phyloP scores from a whole-genome alignment of 371 early-diverging fungal species.

The Rhizopus microsporus region DNA sequence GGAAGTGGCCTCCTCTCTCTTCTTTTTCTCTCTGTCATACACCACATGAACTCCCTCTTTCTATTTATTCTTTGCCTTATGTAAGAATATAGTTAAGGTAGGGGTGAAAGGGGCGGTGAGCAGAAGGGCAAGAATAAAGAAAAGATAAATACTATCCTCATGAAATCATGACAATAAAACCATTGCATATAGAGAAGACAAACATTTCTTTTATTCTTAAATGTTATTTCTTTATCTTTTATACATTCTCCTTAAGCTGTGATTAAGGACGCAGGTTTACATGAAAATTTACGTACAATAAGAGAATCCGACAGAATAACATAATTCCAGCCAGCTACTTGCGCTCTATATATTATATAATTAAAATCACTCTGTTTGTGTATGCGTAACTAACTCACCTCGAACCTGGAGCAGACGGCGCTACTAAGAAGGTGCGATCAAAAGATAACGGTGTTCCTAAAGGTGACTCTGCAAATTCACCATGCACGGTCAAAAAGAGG shows the following conservation, averaged over 20 bases:
- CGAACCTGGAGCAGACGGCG: conserved; percentile 56
- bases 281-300: conserved; percentile 34
- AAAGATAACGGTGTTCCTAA: conserved; percentile 40
- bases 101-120: background rate
- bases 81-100: too few species aligned
- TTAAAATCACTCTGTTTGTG: background rate
- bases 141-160: background rate
- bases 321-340: conserved; percentile 53
- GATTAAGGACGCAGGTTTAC: conserved; percentile 17
- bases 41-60: too few species aligned
- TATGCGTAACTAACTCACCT: conserved; percentile 22
- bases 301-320: conserved; percentile 55
- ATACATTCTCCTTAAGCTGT: conserved; percentile 9
- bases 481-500: conserved; percentile 51
- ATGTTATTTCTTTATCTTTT: too few species aligned
- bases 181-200: background rate
- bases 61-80: too few species aligned
- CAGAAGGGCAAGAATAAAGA: background rate
- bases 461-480: conserved; percentile 55
- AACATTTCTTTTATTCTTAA: too few species aligned
- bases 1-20: too few species aligned
- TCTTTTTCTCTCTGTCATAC: too few species aligned
- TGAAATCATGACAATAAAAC: background rate
- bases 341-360: conserved; percentile 33
- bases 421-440: conserved; percentile 57